Evolutionary conservation across 495 filamentous ascomycete genomes (phyloP).

Genomic region (Cetradonia linearis): DNA sequence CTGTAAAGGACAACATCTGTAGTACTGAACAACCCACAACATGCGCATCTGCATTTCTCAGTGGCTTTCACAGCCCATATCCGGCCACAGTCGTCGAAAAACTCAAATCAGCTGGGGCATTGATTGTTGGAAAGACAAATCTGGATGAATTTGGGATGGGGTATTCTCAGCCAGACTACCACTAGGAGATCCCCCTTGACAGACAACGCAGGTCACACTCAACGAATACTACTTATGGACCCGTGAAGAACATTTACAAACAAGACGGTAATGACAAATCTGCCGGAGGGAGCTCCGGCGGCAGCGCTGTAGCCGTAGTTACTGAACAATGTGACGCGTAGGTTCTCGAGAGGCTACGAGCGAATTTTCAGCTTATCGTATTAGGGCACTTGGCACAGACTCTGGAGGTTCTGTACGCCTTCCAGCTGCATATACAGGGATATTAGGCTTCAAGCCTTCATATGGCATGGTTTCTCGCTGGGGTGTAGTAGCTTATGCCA

Average conservation of each 20-base stretch:
- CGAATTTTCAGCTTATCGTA: constrained; percentile 8
- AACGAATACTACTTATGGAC: constrained; percentile 58
- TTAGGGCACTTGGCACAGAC: constrained; percentile 78
- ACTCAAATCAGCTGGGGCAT: constrained; percentile 54
- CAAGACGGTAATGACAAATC: constrained; percentile 40
- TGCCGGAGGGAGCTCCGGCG: constrained; percentile 86
- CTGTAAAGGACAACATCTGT: constrained; percentile 87
- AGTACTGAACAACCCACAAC: constrained; percentile 61
- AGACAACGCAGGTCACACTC: constrained; percentile 53
- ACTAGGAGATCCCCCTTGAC: constrained; percentile 6
- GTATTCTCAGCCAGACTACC: constrained; percentile 20
- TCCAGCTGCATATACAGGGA: constrained; percentile 82
- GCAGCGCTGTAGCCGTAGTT: constrained; percentile 80
- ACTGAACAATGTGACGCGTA: constrained; percentile 57
- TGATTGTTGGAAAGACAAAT: constrained; percentile 72
- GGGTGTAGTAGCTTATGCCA: constrained; percentile 91
- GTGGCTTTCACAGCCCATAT: constrained; percentile 63
- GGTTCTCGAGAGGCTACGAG: constrained; percentile 19
- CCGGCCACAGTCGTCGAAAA: constrained; percentile 69
- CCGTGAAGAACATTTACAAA: constrained; percentile 43
- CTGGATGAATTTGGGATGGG: constrained; percentile 99
- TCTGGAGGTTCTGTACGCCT: constrained; percentile 89
- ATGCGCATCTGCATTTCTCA: constrained; percentile 68
- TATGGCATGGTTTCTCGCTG: constrained; percentile 75
- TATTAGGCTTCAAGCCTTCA: constrained; percentile 87